Percentiles rank a stretch among this genome's conserved stretches.
Conservation (phyloP, 2,329 filamentous ascomycete species). For the Colletotrichum sp. region DNA sequence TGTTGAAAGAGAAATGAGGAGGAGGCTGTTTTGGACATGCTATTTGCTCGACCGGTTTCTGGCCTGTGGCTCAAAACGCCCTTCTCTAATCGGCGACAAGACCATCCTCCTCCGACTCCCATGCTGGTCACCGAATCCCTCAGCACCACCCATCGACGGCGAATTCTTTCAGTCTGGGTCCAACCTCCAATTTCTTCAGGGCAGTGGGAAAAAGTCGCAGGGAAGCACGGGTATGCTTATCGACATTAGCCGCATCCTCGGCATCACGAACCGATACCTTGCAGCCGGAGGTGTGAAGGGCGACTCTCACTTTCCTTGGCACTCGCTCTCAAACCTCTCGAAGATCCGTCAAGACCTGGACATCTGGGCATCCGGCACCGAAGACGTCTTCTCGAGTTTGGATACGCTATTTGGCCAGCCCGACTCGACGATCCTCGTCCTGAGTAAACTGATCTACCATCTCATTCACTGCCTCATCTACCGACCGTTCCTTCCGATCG, state of each 20-base stretch:
- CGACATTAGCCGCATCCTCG: constrained; percentile 82
- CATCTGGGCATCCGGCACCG: constrained; percentile 82
- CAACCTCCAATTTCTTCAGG: constrained; percentile 76
- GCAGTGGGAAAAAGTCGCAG: constrained; percentile 72
- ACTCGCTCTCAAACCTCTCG: constrained; percentile 82
- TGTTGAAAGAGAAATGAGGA: constrained; percentile 75
- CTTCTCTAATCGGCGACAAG: constrained; percentile 80
- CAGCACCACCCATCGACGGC: constrained; percentile 70
- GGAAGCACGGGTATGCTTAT: constrained; percentile 83
- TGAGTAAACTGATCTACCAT: constrained; percentile 88
- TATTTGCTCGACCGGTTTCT: constrained; percentile 87
- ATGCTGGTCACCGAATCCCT: constrained; percentile 70
- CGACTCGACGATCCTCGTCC: constrained; percentile 78
- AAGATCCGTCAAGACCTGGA: constrained; percentile 87
- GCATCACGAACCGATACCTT: constrained; percentile 83
- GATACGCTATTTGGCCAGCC: constrained; percentile 77
- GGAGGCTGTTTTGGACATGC: constrained; percentile 88
- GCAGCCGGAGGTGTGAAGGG: constrained; percentile 87
- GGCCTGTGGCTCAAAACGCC: constrained; percentile 80
- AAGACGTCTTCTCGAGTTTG: constrained; percentile 78
- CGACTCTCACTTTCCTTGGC: constrained; percentile 91
- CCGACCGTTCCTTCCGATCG: constrained; percentile 84
- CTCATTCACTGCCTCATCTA: constrained; percentile 88
- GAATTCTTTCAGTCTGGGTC: constrained; percentile 82
- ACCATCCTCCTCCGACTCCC: constrained; percentile 78